Conservation (phyloP, 1,139 yeast genomes). For the Trichomonascaceae sp. region DNA sequence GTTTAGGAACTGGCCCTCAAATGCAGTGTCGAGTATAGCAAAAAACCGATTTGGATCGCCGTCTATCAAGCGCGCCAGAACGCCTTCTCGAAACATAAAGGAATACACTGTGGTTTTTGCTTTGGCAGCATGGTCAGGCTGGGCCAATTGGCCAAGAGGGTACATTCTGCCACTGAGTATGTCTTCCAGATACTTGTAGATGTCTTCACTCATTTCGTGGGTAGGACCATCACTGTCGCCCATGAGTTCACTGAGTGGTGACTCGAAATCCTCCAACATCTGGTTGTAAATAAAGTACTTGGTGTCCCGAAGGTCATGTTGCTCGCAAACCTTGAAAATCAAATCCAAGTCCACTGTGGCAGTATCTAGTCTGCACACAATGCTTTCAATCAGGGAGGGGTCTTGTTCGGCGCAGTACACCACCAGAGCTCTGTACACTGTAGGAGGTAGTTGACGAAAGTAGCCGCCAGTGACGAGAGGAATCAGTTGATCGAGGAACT, state of each 20-base stretch:
- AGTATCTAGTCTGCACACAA: constrained; percentile 55
- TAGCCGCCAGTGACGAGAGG: constrained; percentile 34
- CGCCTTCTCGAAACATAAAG: constrained; percentile 32
- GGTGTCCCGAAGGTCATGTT: constrained; percentile 44
- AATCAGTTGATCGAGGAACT: constrained; percentile 1
- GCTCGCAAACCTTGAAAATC: constrained; percentile 45
- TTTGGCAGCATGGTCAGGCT: constrained; percentile 13
- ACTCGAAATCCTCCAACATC: constrained; percentile 48
- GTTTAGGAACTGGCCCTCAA: constrained; percentile 60
- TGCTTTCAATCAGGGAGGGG: constrained; percentile 35
- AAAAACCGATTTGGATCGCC: constrained; percentile 46
- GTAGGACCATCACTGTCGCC: constrained; percentile 28
- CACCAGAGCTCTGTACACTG: constrained; percentile 47
- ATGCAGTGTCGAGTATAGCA: constrained; percentile 58
- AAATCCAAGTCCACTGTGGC: constrained; percentile 60
- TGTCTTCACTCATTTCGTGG: constrained; percentile 17
- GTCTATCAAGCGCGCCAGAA: constrained; percentile 36
- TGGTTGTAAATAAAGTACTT: constrained; percentile 55
- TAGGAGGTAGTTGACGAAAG: constrained; percentile 44
- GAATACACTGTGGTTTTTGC: constrained; percentile 41
- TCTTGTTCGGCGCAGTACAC: constrained; percentile 32
- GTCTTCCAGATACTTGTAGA: constrained; percentile 52
- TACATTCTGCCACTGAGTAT: constrained; percentile 66
- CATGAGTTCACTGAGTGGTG: constrained; percentile 53
- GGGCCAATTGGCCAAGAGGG: constrained; percentile 49